Percentiles rank a stretch among this genome's conserved stretches.
Evolutionary conservation across 345 rosid species (phyloP).

Genomic region (Toxicodendron radicans): DNA sequence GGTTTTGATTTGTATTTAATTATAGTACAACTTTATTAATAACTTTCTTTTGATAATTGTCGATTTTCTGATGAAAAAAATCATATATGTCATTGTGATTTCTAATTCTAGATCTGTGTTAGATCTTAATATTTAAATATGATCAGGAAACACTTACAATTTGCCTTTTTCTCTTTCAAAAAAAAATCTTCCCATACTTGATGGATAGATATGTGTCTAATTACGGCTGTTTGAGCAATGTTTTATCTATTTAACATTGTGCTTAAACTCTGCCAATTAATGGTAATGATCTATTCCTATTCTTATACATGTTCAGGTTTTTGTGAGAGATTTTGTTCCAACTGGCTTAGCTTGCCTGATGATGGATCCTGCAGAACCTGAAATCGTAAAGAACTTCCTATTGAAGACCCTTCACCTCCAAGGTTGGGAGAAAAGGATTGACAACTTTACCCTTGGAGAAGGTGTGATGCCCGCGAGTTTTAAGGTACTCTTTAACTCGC

Average conservation of each 20-base stretch:
- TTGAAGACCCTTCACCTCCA: conserved; percentile 53
- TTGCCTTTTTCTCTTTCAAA: too few relatives aligned
- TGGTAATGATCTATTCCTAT: neutral
- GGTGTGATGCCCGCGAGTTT: conserved; percentile 68
- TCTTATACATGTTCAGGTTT: conserved; percentile 34
- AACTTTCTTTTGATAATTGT: too few relatives aligned
- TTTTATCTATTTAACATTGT: neutral
- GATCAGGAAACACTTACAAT: too few relatives aligned
- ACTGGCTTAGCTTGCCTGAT: conserved; percentile 48
- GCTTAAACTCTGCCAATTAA: neutral
- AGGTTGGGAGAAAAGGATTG: conserved; percentile 56
- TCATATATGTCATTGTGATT: too few relatives aligned
- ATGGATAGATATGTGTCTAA: too few relatives aligned
- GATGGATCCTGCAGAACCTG: conserved; percentile 38
- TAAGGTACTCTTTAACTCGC: conserved; percentile 41
- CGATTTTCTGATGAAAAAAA: too few relatives aligned
- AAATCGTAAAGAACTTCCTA: conserved; percentile 50
- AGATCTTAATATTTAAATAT: too few relatives aligned
- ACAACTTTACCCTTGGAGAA: conserved; percentile 53
- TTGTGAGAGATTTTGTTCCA: conserved; percentile 57
- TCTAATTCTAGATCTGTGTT: too few relatives aligned
- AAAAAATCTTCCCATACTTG: too few relatives aligned
- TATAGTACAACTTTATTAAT: too few relatives aligned
- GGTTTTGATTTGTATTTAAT: too few relatives aligned
- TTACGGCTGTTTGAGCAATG: neutral